These are phyloP conservation scores for Colletotrichum nymphaeae DNA, from an alignment of 2,329 filamentous ascomycete genomes.

Conservation along the genomic window DNA sequence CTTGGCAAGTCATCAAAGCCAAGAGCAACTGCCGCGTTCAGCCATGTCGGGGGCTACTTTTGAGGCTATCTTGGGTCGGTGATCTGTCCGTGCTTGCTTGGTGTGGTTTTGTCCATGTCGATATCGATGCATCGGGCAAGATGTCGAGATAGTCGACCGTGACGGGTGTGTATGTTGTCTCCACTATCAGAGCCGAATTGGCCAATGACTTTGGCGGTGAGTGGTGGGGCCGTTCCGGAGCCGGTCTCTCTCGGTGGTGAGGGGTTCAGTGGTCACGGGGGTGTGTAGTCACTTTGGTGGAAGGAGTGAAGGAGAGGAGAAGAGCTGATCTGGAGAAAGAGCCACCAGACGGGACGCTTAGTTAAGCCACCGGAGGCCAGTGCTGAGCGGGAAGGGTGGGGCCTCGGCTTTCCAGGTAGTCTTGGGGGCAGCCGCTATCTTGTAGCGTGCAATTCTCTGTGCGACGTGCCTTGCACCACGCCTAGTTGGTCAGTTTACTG, in stretches of 20 bases:
- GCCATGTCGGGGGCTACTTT: background rate
- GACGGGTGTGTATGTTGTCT: background rate
- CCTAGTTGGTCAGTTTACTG: background rate
- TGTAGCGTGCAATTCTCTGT: background rate
- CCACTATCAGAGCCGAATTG: background rate
- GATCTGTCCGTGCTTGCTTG: background rate
- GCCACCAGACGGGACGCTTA: background rate
- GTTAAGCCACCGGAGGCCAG: background rate
- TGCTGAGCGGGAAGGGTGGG: background rate
- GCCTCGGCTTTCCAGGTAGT: background rate
- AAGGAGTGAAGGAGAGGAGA: background rate
- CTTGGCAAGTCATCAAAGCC: background rate
- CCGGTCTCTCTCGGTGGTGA: conserved; percentile 1
- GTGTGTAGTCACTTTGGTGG: too few relatives aligned
- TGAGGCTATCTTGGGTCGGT: background rate
- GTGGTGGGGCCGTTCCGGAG: background rate
- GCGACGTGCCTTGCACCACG: background rate
- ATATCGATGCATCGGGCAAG: background rate
- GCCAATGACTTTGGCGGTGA: background rate
- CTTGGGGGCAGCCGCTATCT: background rate
- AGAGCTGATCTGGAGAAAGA: too few relatives aligned
- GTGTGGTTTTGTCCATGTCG: background rate
- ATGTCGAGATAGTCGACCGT: background rate
- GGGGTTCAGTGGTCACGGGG: background rate
- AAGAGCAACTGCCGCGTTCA: background rate